Evolutionary conservation across 306 rosid genomes (phyloP).

Genomic region (Pyrus communis): DNA sequence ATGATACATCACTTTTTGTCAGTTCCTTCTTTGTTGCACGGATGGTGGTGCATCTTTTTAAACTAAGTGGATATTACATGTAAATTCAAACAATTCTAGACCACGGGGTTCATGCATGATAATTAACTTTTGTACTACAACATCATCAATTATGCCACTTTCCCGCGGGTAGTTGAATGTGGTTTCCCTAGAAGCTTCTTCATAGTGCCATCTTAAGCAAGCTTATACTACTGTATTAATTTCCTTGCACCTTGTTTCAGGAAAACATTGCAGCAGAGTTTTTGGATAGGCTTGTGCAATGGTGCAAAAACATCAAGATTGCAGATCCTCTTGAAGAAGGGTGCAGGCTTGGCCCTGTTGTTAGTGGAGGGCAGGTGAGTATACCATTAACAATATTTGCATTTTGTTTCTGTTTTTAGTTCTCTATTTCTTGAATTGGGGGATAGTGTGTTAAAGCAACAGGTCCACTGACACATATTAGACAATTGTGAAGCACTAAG

Average conservation of each 20-base stretch:
- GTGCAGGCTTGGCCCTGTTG: constrained; percentile 98
- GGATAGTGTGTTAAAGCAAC: neutral
- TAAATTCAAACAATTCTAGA: neutral
- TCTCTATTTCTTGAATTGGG: neutral
- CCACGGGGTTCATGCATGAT: neutral
- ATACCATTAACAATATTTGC: constrained; percentile 13
- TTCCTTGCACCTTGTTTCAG: constrained; percentile 36
- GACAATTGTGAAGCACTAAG: neutral
- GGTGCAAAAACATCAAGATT: constrained; percentile 77
- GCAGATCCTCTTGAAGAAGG: constrained; percentile 98
- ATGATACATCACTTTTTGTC: neutral
- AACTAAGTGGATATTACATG: neutral
- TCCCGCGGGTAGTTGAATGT: neutral
- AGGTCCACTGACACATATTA: neutral
- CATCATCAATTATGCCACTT: neutral
- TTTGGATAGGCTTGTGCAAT: constrained; percentile 67
- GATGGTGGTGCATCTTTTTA: neutral
- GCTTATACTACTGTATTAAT: neutral
- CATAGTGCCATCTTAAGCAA: neutral
- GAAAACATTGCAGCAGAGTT: constrained; percentile 76
- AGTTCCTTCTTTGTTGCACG: neutral
- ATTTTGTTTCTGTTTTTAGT: neutral
- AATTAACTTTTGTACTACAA: neutral
- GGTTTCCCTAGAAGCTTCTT: neutral
- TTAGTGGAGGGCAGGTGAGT: constrained; percentile 77